Percentiles rank a stretch among this genome's conserved stretches.
These are phyloP conservation scores for Metarhizium robertsii DNA, from an alignment of 2,329 filamentous ascomycete species.

Conservation along the genomic window DNA sequence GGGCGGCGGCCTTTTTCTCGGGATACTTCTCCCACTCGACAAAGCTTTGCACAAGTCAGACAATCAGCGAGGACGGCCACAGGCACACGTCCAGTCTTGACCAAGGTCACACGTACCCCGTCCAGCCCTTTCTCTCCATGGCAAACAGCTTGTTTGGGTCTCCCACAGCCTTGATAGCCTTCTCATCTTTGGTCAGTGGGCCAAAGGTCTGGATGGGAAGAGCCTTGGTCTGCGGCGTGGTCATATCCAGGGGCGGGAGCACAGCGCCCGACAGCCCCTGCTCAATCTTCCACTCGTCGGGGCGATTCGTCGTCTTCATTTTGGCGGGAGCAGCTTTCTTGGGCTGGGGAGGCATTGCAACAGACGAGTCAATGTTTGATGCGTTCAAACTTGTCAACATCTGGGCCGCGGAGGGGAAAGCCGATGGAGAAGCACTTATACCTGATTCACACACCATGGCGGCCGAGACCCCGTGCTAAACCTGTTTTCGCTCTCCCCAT, in stretches of 20 bases:
- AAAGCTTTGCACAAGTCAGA: conserved; percentile 29
- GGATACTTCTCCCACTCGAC: conserved; percentile 64
- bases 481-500: too few relatives aligned
- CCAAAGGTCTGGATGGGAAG: conserved; percentile 19
- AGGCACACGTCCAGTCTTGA: background rate
- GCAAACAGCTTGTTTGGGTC: conserved; percentile 20
- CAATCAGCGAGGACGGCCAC: background rate
- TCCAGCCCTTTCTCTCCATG: conserved; percentile 23
- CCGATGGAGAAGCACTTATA: too few relatives aligned
- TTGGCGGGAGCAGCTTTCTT: background rate
- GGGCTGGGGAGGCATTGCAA: background rate
- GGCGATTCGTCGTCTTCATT: conserved; percentile 4
- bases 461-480: too few relatives aligned
- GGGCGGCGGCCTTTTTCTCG: conserved; percentile 53
- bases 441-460: too few relatives aligned
- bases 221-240: conserved; percentile 22
- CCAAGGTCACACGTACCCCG: conserved; percentile 15
- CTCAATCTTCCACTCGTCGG: conserved; percentile 45
- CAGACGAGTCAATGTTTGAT: conserved; percentile 29
- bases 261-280: conserved; percentile 37
- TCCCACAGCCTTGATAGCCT: conserved; percentile 29
- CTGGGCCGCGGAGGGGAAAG: too few relatives aligned
- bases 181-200: conserved; percentile 27
- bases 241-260: conserved; percentile 38
- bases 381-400: conserved; percentile 18